Base-by-base conservation (phyloP, 768 basidiomycete species). In the Mycena capillaripes region DNA sequence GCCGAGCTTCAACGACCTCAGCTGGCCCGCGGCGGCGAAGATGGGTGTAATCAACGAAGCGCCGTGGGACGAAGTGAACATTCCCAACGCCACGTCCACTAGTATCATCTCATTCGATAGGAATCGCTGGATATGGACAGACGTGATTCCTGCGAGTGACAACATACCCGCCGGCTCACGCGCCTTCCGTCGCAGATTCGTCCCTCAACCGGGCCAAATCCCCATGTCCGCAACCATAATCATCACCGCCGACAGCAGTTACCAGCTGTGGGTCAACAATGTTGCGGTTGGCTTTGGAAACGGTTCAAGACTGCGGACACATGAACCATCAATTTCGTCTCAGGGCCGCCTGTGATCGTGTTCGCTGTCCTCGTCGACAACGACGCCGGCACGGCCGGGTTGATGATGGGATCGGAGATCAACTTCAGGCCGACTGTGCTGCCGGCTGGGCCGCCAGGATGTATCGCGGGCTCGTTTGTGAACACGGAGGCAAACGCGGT, bases 401-500 rank as follows among this genome's bases (percentile, higher is more conserved):
- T 64, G 34, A 52, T 64, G 48, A 34, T 64, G 63, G 48, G 46
- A 16, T 53, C 48, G 48, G 63, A 64, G 63, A 52, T 64, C 63
- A 64, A 64, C 36, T 52, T 64, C 46, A 6, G 16, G 32, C 63
- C 63, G 27, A 11, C n/a, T n/a, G n/a, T n/a, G n/a, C n/a, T n/a
- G n/a, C n/a, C n/a, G n/a, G n/a, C 34, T 36, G 63, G 48, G 63
- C 63, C 48, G 32, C 34, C 63, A 55, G 29, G 23, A 16, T 64
- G 63, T 23, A 38, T 53, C 25, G 63, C 63, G 32, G 63, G 63
- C 23, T 36, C 63, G 23, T 53, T 64, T 50, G 48, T 53, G 63
- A 25, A 23, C 30, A 53, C 63, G 48, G 63, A 64, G 60, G 60
- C 38, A 25, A 8, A 5, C 4, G 42, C 32, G 29, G 16, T 25